Evolutionary conservation across 2,329 filamentous ascomycete genomes (phyloP).

Genomic region (Epicoccum sorghinum): DNA sequence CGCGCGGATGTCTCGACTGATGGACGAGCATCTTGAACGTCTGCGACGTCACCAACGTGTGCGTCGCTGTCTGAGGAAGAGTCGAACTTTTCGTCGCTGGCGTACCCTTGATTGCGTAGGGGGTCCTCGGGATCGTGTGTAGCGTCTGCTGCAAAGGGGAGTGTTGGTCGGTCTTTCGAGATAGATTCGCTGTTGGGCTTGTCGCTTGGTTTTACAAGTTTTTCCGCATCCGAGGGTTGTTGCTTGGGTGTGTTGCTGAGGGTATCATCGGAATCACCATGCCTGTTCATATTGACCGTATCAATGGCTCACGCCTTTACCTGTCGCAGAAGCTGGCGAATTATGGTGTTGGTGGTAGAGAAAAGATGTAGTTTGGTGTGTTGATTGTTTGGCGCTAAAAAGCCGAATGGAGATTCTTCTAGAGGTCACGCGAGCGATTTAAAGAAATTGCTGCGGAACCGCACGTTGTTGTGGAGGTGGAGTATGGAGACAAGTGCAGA

Average conservation of each 20-base stretch:
- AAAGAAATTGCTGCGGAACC: slow-evolving; percentile 5
- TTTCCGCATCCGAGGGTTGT: slow-evolving; percentile 6
- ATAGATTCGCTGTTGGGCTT: slow-evolving; percentile 21
- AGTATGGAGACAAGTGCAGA: slow-evolving; percentile 5
- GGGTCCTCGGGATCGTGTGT: slow-evolving; percentile 26
- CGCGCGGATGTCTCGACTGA: slow-evolving; percentile 15
- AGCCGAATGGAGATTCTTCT: background rate
- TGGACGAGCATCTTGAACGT: slow-evolving; percentile 32
- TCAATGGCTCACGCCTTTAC: slow-evolving; percentile 21
- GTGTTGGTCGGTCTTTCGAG: slow-evolving; percentile 26
- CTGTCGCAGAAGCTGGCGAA: background rate
- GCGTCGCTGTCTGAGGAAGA: slow-evolving; percentile 28
- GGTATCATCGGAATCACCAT: slow-evolving; percentile 17
- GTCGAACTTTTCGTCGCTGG: slow-evolving; percentile 24
- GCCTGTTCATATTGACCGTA: slow-evolving; percentile 21
- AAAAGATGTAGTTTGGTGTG: background rate
- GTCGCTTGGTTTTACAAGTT: slow-evolving; percentile 18
- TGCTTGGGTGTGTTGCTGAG: slow-evolving; percentile 23
- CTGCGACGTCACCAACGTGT: slow-evolving; percentile 29
- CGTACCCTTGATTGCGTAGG: background rate
- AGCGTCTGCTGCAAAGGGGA: slow-evolving; percentile 30
- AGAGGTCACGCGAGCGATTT: slow-evolving; percentile 3
- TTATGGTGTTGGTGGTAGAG: background rate
- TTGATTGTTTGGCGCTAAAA: background rate
- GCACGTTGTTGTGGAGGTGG: slow-evolving; percentile 9